Evolutionary conservation across 331 rosid genomes (phyloP).

Genomic region (Malus hybrid): DNA sequence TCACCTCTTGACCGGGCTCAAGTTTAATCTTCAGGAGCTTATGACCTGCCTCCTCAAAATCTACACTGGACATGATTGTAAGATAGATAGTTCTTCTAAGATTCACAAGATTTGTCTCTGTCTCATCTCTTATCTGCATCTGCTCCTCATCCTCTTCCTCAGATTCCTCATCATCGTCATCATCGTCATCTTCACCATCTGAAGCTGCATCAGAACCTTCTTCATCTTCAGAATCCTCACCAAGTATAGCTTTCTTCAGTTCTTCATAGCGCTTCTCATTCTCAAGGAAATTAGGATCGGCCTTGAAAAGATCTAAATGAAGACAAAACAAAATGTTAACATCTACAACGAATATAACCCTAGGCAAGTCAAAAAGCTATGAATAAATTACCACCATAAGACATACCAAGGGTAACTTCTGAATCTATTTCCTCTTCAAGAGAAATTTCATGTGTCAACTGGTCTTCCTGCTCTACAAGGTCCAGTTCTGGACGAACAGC

Average conservation of each 20-base stretch:
- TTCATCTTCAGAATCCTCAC: slow-evolving; percentile 82
- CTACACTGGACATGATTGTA: slow-evolving; percentile 86
- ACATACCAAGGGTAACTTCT: slow-evolving; percentile 67
- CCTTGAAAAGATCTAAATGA: slow-evolving; percentile 69
- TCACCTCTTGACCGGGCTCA: slow-evolving; percentile 92
- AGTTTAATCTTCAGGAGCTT: slow-evolving; percentile 81
- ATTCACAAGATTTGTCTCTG: slow-evolving; percentile 79
- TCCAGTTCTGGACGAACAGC: slow-evolving; percentile 88
- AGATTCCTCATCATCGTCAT: slow-evolving; percentile 11
- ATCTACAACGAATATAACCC: neutral
- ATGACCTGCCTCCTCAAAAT: slow-evolving; percentile 97
- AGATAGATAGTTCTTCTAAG: slow-evolving; percentile 75
- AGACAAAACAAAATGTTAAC: slow-evolving; percentile 1
- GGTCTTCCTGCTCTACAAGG: slow-evolving; percentile 96
- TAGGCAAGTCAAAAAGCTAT: slow-evolving; percentile 3
- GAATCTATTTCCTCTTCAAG: slow-evolving; percentile 77
- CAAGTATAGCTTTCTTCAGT: slow-evolving; percentile 61
- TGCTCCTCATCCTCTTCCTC: slow-evolving; percentile 63
- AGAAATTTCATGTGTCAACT: slow-evolving; percentile 78
- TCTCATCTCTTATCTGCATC: slow-evolving; percentile 73
- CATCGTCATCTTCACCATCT: slow-evolving; percentile 35
- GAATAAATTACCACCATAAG: neutral
- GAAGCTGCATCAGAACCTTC: slow-evolving; percentile 57
- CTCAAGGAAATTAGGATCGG: slow-evolving; percentile 63
- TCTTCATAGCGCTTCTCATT: slow-evolving; percentile 74